Percentiles rank a stretch among this genome's conserved stretches.
Conservation (phyloP, 768 basidiomycete genomes). For the Trametes punicea region DNA sequence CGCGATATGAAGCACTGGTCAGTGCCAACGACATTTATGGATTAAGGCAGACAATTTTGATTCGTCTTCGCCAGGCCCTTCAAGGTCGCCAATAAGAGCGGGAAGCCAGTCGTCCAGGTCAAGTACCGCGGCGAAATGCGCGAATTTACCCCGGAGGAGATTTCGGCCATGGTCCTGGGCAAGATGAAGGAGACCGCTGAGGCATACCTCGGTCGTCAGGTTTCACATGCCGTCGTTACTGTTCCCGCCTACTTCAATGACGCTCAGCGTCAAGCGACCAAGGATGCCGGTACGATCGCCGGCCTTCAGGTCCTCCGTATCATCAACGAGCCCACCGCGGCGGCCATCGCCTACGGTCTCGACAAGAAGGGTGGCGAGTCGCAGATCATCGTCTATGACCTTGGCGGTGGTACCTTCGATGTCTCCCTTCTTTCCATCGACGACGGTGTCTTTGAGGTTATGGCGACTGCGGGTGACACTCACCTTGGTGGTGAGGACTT, state of each 20-base stretch:
- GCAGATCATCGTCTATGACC: constrained; percentile 97
- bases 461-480: constrained; percentile 63
- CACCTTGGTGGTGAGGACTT: constrained; percentile 66
- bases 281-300: constrained; percentile 94
- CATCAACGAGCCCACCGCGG: constrained; percentile 97
- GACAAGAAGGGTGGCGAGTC: constrained; percentile 95
- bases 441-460: constrained; percentile 56
- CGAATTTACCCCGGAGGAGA: constrained; percentile 89
- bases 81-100: constrained; percentile 69
- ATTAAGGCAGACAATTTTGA: background rate
- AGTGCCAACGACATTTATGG: background rate
- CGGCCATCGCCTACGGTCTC: constrained; percentile 96
- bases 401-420: constrained; percentile 98
- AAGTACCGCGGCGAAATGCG: constrained; percentile 74
- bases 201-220: constrained; percentile 93
- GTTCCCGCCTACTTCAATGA: constrained; percentile 99
- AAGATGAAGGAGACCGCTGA: constrained; percentile 99
- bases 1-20: constrained; percentile 85
- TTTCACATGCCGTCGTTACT: constrained; percentile 96
- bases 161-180: constrained; percentile 89
- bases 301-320: constrained; percentile 95
- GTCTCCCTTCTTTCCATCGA: constrained; percentile 83
- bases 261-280: constrained; percentile 98
- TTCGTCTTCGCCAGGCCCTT: constrained; percentile 48
- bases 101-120: constrained; percentile 79